A percentile compares a stretch with the other conserved stretches of the same genome.
These are phyloP conservation scores for Rhododendron ferrugineum DNA, from an alignment of 148 eudicot species.

Conservation along the genomic window DNA sequence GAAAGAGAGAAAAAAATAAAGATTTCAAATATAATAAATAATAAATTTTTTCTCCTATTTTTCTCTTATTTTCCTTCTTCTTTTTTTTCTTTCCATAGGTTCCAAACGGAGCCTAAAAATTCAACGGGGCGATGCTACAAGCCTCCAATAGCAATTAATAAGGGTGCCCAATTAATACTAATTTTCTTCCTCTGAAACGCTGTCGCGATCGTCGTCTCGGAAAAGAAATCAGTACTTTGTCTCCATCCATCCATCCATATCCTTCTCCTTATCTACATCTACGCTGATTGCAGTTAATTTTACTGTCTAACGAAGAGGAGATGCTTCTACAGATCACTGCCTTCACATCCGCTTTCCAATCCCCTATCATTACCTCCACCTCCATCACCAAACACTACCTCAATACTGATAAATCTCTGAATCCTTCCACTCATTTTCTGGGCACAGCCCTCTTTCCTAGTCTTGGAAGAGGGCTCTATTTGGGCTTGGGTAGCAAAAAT, in stretches of 20 bases:
- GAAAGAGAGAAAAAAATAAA: no score
- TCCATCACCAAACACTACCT: background rate
- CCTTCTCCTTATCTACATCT: background rate
- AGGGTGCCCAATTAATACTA: no score
- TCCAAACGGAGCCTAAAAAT: no score
- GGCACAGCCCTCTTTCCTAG: constrained; percentile 36
- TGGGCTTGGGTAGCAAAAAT: constrained; percentile 2
- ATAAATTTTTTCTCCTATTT: no score
- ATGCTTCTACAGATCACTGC: constrained; percentile 32
- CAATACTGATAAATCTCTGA: background rate
- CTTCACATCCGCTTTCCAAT: constrained; percentile 10
- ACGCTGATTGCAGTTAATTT: background rate
- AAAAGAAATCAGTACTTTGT: no score
- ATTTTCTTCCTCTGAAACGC: no score
- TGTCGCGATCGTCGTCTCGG: no score
- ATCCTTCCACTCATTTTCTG: constrained; percentile 15
- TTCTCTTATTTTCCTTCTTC: no score
- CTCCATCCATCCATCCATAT: background rate
- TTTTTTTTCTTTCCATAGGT: no score
- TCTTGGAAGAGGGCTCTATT: constrained; percentile 15
- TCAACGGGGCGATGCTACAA: no score
- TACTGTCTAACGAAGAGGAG: background rate
- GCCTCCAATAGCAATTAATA: no score
- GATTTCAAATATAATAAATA: no score
- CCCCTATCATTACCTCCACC: background rate